A percentile compares a stretch with the other conserved stretches of the same genome.
Conservation (phyloP, 1,284 basidiomycete species). For the Trichosporon sp. region DNA sequence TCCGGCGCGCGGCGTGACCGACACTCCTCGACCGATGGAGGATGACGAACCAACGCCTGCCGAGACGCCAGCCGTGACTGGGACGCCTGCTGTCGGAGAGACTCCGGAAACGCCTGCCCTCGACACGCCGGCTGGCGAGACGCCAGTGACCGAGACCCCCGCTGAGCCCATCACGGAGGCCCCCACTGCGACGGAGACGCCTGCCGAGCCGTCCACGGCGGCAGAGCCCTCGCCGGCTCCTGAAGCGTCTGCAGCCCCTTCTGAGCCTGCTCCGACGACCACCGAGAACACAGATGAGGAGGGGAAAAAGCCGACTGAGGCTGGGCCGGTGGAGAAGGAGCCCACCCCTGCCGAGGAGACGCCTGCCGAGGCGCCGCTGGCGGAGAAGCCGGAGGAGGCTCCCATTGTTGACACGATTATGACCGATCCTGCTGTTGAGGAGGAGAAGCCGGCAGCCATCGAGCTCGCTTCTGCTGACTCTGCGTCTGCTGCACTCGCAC, state of each 20-base stretch:
- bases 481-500: neutral
- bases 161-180: neutral
- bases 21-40: neutral
- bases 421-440: neutral
- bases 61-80: slow-evolving; percentile 13
- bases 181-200: neutral
- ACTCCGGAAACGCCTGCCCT: neutral
- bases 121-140: slow-evolving; percentile 3
- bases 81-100: slow-evolving; percentile 4
- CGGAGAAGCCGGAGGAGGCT: neutral
- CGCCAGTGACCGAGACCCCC: slow-evolving; percentile 3
- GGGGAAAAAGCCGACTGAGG: neutral
- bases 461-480: neutral
- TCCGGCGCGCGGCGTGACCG: neutral
- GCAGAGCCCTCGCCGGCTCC: neutral
- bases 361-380: neutral
- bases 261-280: neutral
- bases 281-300: neutral
- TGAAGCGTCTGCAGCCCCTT: neutral
- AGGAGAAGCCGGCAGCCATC: neutral
- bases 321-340: neutral
- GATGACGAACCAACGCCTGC: slow-evolving; percentile 11
- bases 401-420: neutral
- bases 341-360: neutral
- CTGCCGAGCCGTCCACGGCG: neutral